Evolutionary conservation across 371 early-diverging fungal genomes (phyloP), one percentile per base, ranked within the genome.

Genomic region (Lichtheimia ornata): DNA sequence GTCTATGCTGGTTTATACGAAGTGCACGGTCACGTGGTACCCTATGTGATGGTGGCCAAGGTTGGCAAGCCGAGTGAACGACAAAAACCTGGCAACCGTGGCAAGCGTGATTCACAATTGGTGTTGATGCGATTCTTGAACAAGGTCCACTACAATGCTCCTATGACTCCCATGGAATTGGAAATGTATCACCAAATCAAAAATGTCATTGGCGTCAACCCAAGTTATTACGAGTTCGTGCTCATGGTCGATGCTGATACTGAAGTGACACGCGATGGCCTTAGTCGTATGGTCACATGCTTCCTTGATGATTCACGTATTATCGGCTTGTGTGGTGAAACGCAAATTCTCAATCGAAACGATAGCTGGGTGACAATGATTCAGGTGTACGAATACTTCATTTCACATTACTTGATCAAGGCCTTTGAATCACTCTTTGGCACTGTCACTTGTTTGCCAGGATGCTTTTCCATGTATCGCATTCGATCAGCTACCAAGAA

Each of bases 381-480:
- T 68, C 97, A 93, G 66, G 93, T 84, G 56, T 88, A 92, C 75
- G 79, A 95, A 70, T 95, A 94, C 74, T 94, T 90, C 57, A 93
- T 93, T 51, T 91, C 91, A 12, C 94, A 94, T 74, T 92, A 94
- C 65, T 70, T 93, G 35, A 79, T 89, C 55, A 94, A 94, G 67
- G 90, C 93, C n/a, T 90, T 94, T 74, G 94, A 93, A 63, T 88
- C 88, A 7, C 75, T 94, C 24, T 94, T 94, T 79, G 90, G 91
- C n/a, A 85, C 89, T 13, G 93, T 94, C 24, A 97, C 95, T 59
- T 97, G 94, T 81, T 70, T 96, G 49, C 94, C 94, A 0, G 94
- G 97, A 11, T 97, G 94, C 73, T 94, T 94, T 82, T 90, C 86
- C 57, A 93, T 94, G 99, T 99, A 96, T 73, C 85, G 96, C 42